Evolutionary conservation across 495 filamentous ascomycete genomes (phyloP).

Genomic region (Penicillium arizonense): DNA sequence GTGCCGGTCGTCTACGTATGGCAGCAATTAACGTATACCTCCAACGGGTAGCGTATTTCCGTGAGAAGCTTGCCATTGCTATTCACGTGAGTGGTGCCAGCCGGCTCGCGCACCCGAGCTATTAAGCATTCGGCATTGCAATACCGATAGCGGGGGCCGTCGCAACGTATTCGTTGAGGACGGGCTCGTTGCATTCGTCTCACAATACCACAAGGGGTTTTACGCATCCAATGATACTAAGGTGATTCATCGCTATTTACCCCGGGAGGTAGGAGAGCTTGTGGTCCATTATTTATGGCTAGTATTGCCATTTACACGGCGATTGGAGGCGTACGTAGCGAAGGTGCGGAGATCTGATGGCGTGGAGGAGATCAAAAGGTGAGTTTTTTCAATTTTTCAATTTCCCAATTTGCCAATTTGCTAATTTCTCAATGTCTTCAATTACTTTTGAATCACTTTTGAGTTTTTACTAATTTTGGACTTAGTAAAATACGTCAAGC

Average conservation of each 20-base stretch:
- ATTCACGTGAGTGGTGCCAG: slow-evolving; percentile 20
- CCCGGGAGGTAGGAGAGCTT: background rate
- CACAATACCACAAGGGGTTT: slow-evolving; percentile 14
- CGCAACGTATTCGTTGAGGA: slow-evolving; percentile 19
- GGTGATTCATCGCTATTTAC: slow-evolving; percentile 12
- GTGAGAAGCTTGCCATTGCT: slow-evolving; percentile 20
- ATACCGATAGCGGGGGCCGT: slow-evolving; percentile 5
- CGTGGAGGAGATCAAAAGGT: no score
- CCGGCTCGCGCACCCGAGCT: slow-evolving; percentile 22
- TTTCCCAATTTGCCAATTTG: no score
- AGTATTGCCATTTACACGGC: slow-evolving; percentile 20
- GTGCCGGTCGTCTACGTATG: background rate
- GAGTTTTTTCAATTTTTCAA: no score
- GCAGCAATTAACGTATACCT: background rate
- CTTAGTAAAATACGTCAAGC: no score
- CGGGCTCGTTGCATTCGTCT: slow-evolving; percentile 2
- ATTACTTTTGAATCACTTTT: no score
- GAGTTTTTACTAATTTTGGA: no score
- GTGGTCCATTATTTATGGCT: slow-evolving; percentile 22
- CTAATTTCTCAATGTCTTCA: no score
- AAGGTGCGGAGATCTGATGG: no score
- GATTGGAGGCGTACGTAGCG: no score
- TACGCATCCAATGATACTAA: slow-evolving; percentile 6
- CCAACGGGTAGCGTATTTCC: slow-evolving; percentile 8
- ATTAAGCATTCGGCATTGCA: no score